Evolutionary conservation across 768 basidiomycete species (phyloP), one percentile per base, ranked within the genome.

Genomic region (Termitomyces sp.): DNA sequence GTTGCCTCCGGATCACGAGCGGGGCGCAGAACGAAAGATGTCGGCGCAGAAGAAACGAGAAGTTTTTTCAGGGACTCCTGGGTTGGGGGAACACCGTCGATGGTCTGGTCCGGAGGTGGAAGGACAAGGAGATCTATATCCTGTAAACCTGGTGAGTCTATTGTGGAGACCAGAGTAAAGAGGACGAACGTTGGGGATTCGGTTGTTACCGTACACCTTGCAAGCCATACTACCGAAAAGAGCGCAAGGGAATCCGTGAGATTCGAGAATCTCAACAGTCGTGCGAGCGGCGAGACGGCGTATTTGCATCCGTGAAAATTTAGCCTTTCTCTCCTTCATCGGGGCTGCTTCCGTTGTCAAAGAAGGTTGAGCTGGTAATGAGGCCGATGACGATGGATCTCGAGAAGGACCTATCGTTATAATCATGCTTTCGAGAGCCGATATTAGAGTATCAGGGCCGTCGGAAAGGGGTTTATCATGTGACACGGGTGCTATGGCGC

Each of bases 161-260:
- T 49, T 5, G 1, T 6, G 29, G 18, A 20, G 12, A 29, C 33
- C 7, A 10, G 0, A 3, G 15, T 2, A 7, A n/a, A 4, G 29
- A 16, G 29, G 3, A 51, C 58, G n/a, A n/a, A 59, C 60, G 23
- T 59, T 56, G 15, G 60, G 60, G 27, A 53, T 43, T 3, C 60
- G 54, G 3, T 42, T 35, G 25, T 61, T 61, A 5, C 60, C 60
- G 20, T 59, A 61, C 16, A 61, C 18, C 33, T 53, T 59, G 29
- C 58, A 59, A 9, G 58, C 60, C 60, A 61, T 61, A 40, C 60
- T 59, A 11, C 60, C 60, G n/a, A 61, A 58, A 7, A 61, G 27
- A 13, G 58, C 58, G 20, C 55, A 51, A 0, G 47, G 29, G 18
- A 59, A 61, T 13, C 55, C 58, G 16, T 56, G 58, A 2, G 39